Conservation (phyloP, 1,284 basidiomycete species). For the Stereum hirsutum region DNA sequence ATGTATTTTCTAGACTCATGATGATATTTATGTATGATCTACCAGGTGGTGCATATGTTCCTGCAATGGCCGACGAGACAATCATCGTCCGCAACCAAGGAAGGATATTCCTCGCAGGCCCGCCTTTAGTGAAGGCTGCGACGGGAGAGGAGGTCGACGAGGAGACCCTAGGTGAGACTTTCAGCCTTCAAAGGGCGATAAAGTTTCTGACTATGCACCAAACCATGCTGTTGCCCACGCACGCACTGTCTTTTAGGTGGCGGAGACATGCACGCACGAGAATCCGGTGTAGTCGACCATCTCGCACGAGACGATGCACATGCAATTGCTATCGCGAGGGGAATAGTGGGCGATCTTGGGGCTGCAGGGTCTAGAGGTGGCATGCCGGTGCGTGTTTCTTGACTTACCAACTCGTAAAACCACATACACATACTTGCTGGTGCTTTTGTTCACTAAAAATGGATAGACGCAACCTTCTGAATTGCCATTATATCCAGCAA, state of each 20-base stretch:
- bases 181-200: no score
- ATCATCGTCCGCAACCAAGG: conserved; percentile 93
- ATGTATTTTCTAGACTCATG: conserved; percentile 23
- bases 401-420: no score
- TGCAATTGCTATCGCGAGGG: conserved; percentile 78
- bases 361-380: no score
- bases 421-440: no score
- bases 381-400: no score
- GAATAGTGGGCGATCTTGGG: conserved; percentile 77
- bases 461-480: conserved; percentile 48
- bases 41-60: conserved; percentile 87
- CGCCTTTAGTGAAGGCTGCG: conserved; percentile 91
- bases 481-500: conserved; percentile 71
- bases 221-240: no score
- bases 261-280: conserved; percentile 90
- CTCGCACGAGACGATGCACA: conserved; percentile 85
- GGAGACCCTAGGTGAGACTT: conserved; percentile 85
- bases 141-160: conserved; percentile 92
- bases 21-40: conserved; percentile 22
- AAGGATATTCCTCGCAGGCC: conserved; percentile 92
- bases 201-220: no score
- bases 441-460: no score
- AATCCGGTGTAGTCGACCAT: conserved; percentile 92
- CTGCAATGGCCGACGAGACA: conserved; percentile 95
- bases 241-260: no score